Base-by-base conservation (phyloP, 495 filamentous ascomycete genomes). In the Penicillium simplicissimum region DNA sequence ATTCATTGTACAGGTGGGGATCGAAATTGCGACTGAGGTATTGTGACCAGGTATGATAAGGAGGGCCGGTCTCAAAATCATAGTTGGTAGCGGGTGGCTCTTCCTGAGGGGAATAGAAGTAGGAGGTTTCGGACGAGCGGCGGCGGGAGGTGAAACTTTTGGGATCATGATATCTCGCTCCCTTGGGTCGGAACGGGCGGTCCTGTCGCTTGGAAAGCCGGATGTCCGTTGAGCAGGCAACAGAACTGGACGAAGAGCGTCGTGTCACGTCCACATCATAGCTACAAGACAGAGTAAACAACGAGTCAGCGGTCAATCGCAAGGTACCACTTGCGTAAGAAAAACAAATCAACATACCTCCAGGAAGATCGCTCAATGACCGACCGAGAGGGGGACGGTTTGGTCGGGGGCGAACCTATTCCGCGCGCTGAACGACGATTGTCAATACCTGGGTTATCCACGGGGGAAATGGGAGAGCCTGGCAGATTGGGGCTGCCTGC, bases 1-100 rank as follows among this genome's bases (percentile, higher is more conserved):
- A 95, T 73, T 96, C 90, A 69, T 84, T 75, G 79, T 96, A 96
- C 84, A 96, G 89, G 60, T 78, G 80, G 57, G 78, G 75, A 72
- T 95, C 89, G 83, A 95, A 95, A 70, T 88, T 87, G 62, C 83
- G 79, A 59, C 86, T 79, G 42, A 95, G 82, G 70, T 90, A 90
- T 68, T 88, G 83, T n/a, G 87, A 87, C 90, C 90, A 93, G 76
- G 89, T 40, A 43, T 36, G 57, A 59, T 59, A 59, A 34, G 55
- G 60, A 54, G 31, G 40, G 33, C 55, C 55, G 9, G 68, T 89
- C 80, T 40, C 13, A 53, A 52, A 34, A 21, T 55, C 55, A 49
- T 14, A 23, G 13, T 53, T 45, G 37, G 21, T 11, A 2, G 47
- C 21, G 57, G 49, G 48, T 14, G 55, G 11, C 53, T 17, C 19